Evolutionary conservation across 495 filamentous ascomycete genomes (phyloP).

Genomic region (Trichoderma erinaceum): DNA sequence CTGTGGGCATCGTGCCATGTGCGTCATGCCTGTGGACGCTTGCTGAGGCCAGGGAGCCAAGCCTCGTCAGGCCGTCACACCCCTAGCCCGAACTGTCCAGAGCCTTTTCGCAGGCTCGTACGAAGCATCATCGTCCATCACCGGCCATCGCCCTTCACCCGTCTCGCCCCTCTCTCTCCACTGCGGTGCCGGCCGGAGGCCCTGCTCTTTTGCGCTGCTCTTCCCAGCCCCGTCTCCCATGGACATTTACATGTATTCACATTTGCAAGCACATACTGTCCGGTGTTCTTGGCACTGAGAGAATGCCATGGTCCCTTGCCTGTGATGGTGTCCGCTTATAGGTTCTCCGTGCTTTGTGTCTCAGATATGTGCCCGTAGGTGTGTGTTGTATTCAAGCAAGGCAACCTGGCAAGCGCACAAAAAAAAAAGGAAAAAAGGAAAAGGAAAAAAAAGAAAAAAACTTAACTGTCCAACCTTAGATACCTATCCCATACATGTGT

Average conservation of each 20-base stretch:
- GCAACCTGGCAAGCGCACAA: too few relatives aligned
- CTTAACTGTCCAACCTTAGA: too few relatives aligned
- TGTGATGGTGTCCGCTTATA: too few relatives aligned
- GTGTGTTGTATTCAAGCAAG: too few relatives aligned
- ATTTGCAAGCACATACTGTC: not conserved
- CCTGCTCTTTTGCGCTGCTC: not conserved
- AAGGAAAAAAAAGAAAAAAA: too few relatives aligned
- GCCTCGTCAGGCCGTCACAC: slow-evolving; percentile 9
- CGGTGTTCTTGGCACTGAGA: too few relatives aligned
- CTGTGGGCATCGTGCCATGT: slow-evolving; percentile 12
- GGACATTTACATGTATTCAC: not conserved
- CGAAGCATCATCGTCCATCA: not conserved
- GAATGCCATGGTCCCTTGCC: too few relatives aligned
- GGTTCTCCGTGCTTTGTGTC: too few relatives aligned
- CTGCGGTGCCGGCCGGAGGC: not conserved
- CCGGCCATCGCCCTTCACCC: not conserved
- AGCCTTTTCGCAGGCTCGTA: not conserved
- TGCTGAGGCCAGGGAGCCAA: not conserved
- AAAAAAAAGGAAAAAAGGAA: too few relatives aligned
- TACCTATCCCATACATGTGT: too few relatives aligned
- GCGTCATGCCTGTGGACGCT: slow-evolving; percentile 5
- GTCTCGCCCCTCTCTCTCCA: slow-evolving; percentile 5
- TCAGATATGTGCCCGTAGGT: too few relatives aligned
- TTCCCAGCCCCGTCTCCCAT: not conserved
- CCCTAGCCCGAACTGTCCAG: not conserved